Base-by-base conservation (phyloP, 2,329 filamentous ascomycete genomes). In the Aspergillus awamori region DNA sequence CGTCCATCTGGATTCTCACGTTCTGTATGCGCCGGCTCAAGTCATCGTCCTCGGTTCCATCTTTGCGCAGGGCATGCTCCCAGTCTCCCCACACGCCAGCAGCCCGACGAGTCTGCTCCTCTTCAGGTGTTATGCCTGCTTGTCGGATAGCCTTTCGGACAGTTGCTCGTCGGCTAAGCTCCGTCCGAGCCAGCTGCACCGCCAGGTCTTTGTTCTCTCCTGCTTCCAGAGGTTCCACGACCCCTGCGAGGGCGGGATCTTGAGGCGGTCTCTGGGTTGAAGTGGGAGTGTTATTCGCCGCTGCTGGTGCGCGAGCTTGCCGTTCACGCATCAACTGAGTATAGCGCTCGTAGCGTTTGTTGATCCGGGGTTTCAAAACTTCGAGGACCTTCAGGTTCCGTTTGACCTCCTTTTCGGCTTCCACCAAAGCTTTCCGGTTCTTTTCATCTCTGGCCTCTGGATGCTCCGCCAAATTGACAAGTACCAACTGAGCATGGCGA, bases 401-500 rank as follows among this genome's bases (percentile, higher is more conserved):
- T 45, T 84, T 82, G 24, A 94, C 84, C 2, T 87, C 83, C 57
- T 83, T 86, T 49, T 86, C 86, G 8, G 87, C 88, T 43, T 80
- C 79, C 51, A 81, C 78, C 51, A 89, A 72, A 11, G 81, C 80
- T 57, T 77, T 76, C 58, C 81, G 82, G 65, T 84, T 84, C 38
- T 89, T 86, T 8, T 86, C 83, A 7, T 87, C 84, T 67, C 86
- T 89, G 49, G 86, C 86, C 59, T 95, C 87, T 1, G 94, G 93
- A 69, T 98, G 95, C 1, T 81, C 84, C 0, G 86, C 83, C 8
- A 99, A 82, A 57, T 89, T 84, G 6, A 92, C 86, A 28, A 97
- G 81, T 24, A 97, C 86, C n/a, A 99, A 87, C 57, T 89, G 84
- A 8, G 92, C 92, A 78, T 96, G 93, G 68, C 95, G 88, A 74